Base-by-base conservation (phyloP, 2,329 filamentous ascomycete species). In the Botrytis elliptica region DNA sequence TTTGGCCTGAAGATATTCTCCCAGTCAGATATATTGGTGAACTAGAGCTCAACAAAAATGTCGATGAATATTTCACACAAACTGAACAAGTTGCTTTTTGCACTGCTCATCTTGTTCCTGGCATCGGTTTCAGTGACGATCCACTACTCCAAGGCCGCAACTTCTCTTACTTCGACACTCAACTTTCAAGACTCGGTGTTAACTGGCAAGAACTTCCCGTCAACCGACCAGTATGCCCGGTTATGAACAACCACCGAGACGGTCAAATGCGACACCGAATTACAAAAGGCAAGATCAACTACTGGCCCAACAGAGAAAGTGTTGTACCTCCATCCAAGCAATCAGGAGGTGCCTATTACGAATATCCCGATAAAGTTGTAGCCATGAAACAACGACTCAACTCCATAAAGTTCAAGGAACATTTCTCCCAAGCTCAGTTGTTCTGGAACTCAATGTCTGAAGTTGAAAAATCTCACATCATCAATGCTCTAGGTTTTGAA, bases 51-150 rank as follows among this genome's bases (percentile, higher is more conserved):
- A 95, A 96, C 85, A 88, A 88, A 71, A 95, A 93, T 81, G 83
- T 92, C 1, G 92, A 95, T 76, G 93, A 97, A 80, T 96, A 88
- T 84, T 96, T 96, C 83, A 86, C 93, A 0, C 88, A 96, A 82
- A 94, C 91, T 0, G 93, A 97, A 84, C 93, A 97, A 82, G 89
- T 90, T 1, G 93, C 93, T 2, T 97, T 96, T 82, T 94, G 91
- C 79, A 95, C 93, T 1, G 88, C 89, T 72, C 93, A 97, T 77
- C 84, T 96, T 67, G 91, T 96, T 0, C 92, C 92, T 0, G 93
- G 93, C 38, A 91, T 95, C 74, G 92, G 92, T 22, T 91, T 92
- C 80, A 92, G 91, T 0, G 89, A 94, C 75, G 93, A 95, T 75
- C 92, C 92, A 40, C 86, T 95, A 4, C 84, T 88, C 0, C 91